Evolutionary conservation across 352 stramenopile genomes (phyloP), one percentile per base, ranked within the genome.

Genomic region (Phytophthora macrochlamydospora): DNA sequence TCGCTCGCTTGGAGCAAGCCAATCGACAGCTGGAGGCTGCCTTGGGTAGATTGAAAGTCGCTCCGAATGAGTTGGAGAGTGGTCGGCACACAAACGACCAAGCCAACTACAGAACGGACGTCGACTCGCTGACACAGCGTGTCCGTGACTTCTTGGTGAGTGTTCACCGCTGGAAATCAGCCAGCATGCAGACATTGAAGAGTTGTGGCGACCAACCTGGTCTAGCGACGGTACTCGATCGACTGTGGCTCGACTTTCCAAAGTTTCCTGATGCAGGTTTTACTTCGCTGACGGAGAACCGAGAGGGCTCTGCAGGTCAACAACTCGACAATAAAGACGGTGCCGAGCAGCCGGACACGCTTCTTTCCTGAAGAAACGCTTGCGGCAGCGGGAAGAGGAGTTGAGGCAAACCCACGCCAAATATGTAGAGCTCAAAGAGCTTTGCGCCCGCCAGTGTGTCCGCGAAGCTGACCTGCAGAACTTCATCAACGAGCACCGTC

Each of bases 401-500:
- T 51, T 89, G 48, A 73, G 70, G 3, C 55, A 82, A 31, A 87
- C 75, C 1, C 78, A 90, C 30, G 69, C 75, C 33, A 93, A 92
- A 60, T 92, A 90, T 48, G 71, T 85, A 0, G 85, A 93, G 50
- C 61, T 93, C 7, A 92, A 92, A 53, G 85, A 93, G 30, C 42
- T 93, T 33, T 93, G 85, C 62, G 85, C 85, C 4, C 76, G 81
- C 4, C 83, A 93, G 61, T 93, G 83, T 14, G 83, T 93, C 46
- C 81, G 85, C 12, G 85, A 93, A 53, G 80, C 81, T 2, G 85
- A 89, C 58, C 38, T 93, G 33, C 85, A 92, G 59, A 93, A 92
- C 48, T 92, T 91, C 54, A 89, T 93, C 62, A 91, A 92, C 42
- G 85, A 91, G 42, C 83, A 93, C 51, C 85, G 85, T 7, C 61